Percentiles rank a stretch among this genome's conserved stretches.
Evolutionary conservation across 345 rosid genomes (phyloP).

Genomic region (Streptanthus diversifolius): DNA sequence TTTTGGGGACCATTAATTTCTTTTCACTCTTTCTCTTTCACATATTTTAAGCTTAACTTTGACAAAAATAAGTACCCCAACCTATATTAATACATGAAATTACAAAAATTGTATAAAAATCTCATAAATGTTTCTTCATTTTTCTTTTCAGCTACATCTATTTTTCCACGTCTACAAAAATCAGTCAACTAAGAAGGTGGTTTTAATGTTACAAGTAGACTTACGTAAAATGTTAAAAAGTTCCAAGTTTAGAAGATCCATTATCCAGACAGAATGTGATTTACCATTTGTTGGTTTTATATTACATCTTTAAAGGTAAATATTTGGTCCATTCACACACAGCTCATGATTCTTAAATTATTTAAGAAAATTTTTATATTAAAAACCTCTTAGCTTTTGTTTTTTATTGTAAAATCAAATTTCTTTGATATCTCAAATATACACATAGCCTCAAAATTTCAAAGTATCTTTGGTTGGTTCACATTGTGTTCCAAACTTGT

Average conservation of each 20-base stretch:
- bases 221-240: slow-evolving; percentile 34
- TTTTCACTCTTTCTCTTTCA: slow-evolving; percentile 28
- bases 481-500: not conserved
- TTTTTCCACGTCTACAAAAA: slow-evolving; percentile 2
- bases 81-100: slow-evolving; percentile 6
- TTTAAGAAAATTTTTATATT: not conserved
- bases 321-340: not conserved
- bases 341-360: not conserved
- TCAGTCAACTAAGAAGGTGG: slow-evolving; percentile 28
- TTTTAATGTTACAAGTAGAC: slow-evolving; percentile 35
- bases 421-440: not conserved
- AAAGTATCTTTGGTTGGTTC: not conserved
- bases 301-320: not conserved
- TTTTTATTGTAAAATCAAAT: not conserved
- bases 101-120: not conserved
- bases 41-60: slow-evolving; percentile 31
- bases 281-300: slow-evolving; percentile 5
- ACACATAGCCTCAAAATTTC: slow-evolving; percentile 4
- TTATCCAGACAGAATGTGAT: not conserved
- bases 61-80: slow-evolving; percentile 23
- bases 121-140: not conserved
- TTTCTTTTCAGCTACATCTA: slow-evolving; percentile 28
- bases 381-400: not conserved
- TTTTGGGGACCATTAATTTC: slow-evolving; percentile 26
- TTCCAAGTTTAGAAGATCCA: slow-evolving; percentile 28